phyloP scores from a whole-genome alignment of 2,329 filamentous ascomycete species.

The Epichloe bromicola region DNA sequence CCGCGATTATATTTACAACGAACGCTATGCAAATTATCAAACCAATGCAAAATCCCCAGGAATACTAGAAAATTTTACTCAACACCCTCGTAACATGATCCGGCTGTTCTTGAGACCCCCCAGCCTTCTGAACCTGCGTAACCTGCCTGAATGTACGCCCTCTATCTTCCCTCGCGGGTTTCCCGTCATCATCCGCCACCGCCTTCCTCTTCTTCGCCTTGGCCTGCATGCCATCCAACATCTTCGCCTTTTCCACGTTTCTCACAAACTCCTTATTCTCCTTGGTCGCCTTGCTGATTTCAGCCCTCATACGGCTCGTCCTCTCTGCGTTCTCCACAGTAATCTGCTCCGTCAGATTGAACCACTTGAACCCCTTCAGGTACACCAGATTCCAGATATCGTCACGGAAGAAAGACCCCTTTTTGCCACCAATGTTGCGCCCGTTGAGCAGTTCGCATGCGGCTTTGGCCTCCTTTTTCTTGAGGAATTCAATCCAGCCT shows the following conservation, averaged over 20 bases:
- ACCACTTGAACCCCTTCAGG: constrained; percentile 75
- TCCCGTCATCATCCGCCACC: constrained; percentile 10
- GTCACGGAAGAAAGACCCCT: constrained; percentile 70
- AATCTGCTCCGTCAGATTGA: constrained; percentile 62
- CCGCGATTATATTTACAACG: not conserved
- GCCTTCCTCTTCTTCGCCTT: constrained; percentile 31
- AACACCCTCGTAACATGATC: constrained; percentile 46
- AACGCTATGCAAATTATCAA: not conserved
- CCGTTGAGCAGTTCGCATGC: constrained; percentile 66
- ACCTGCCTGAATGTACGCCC: constrained; percentile 53
- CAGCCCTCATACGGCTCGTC: constrained; percentile 60
- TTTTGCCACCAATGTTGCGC: constrained; percentile 68
- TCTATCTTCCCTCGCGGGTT: constrained; percentile 11
- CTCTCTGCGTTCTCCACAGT: constrained; percentile 70
- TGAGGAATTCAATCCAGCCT: constrained; percentile 74
- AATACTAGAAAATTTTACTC: constrained; percentile 47
- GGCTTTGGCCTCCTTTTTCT: constrained; percentile 65
- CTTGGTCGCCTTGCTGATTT: constrained; percentile 60
- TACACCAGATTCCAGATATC: constrained; percentile 81
- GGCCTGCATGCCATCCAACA: constrained; percentile 60
- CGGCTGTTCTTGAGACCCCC: constrained; percentile 31
- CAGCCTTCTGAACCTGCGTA: constrained; percentile 39
- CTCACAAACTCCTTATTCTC: constrained; percentile 74
- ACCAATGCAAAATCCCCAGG: not conserved
- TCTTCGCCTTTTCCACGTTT: constrained; percentile 70